These are phyloP conservation scores for Neofusicoccum umdonicola DNA, from an alignment of 2,329 filamentous ascomycete genomes.

Conservation along the genomic window DNA sequence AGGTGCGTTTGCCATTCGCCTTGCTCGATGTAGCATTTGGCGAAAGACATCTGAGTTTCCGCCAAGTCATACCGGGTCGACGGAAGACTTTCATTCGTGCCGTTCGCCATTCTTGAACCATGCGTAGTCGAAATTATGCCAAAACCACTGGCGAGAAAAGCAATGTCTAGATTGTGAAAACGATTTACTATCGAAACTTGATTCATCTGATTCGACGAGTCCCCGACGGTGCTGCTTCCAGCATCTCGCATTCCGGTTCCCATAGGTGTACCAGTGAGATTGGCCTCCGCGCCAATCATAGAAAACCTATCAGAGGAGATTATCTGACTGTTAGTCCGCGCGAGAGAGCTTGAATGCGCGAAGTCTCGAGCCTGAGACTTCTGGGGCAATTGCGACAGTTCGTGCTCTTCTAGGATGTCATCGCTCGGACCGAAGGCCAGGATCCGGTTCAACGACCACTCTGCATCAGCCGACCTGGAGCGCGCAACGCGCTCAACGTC, in stretches of 20 bases:
- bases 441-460: no score
- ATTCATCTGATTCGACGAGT: neutral
- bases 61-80: constrained; percentile 40
- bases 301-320: constrained; percentile 37
- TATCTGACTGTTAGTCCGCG: constrained; percentile 20
- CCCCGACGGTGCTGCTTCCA: no score
- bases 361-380: neutral
- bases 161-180: no score
- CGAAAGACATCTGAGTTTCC: constrained; percentile 69
- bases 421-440: neutral
- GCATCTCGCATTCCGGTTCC: constrained; percentile 30
- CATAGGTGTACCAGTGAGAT: constrained; percentile 36
- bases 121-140: constrained; percentile 33
- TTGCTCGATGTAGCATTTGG: constrained; percentile 93
- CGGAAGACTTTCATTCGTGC: constrained; percentile 26
- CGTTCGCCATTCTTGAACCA: constrained; percentile 26
- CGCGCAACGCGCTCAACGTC: constrained; percentile 99
- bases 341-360: neutral
- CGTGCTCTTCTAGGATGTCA: neutral
- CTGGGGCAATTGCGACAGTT: neutral
- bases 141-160: no score
- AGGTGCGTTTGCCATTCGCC: constrained; percentile 92
- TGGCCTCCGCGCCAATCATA: constrained; percentile 21
- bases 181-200: no score
- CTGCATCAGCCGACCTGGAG: constrained; percentile 57